Percentiles rank a stretch among this genome's conserved stretches.
Conservation (phyloP, 345 rosid genomes). For the Kernera saxatilis region DNA sequence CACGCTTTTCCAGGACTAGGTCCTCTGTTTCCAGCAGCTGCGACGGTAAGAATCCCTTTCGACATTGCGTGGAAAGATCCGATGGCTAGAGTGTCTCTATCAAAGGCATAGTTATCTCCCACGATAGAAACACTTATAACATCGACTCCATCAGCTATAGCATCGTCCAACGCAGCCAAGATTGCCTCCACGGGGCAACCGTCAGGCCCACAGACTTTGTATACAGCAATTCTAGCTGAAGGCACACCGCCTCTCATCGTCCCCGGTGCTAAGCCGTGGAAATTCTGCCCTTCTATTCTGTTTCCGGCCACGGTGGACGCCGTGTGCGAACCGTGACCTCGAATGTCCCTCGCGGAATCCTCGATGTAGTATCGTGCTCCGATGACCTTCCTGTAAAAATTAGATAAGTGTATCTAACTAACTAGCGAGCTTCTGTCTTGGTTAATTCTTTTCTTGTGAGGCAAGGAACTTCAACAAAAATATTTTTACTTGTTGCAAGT, state of each 20-base stretch:
- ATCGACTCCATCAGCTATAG: constrained; percentile 51
- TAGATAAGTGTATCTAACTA: not conserved
- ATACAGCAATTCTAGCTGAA: constrained; percentile 36
- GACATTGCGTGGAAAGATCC: constrained; percentile 39
- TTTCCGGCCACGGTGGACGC: constrained; percentile 8
- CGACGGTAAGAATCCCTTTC: not conserved
- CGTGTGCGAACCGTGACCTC: constrained; percentile 34
- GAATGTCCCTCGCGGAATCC: constrained; percentile 12
- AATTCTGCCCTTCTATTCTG: constrained; percentile 10
- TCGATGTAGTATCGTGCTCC: constrained; percentile 34
- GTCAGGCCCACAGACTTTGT: constrained; percentile 10
- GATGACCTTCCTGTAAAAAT: constrained; percentile 32
- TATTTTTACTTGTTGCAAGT: constrained; percentile 42
- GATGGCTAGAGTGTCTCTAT: constrained; percentile 19
- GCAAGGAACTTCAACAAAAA: not conserved
- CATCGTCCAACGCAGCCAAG: constrained; percentile 42
- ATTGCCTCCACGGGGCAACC: not conserved
- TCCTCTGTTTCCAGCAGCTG: constrained; percentile 34
- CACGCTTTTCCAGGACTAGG: not conserved
- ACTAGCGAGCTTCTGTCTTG: not conserved
- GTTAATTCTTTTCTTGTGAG: not conserved
- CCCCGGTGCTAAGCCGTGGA: constrained; percentile 31
- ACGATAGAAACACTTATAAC: constrained; percentile 25
- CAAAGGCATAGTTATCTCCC: fast-evolving
- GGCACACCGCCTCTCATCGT: constrained; percentile 42